A percentile compares a stretch with the other conserved stretches of the same genome.
Evolutionary conservation across 306 rosid genomes (phyloP).

Genomic region (Quercus variabilis): DNA sequence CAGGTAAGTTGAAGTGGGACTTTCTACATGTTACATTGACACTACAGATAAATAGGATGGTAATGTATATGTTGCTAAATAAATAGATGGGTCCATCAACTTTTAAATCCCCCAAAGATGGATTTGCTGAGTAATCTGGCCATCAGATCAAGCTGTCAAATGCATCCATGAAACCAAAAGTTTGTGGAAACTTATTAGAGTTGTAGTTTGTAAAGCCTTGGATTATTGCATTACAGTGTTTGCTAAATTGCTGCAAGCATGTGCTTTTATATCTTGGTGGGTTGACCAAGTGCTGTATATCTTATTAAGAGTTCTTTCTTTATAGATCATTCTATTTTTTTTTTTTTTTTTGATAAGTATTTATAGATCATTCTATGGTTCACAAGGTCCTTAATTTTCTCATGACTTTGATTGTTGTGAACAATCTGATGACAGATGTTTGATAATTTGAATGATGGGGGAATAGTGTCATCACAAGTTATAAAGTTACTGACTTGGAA

Average conservation of each 20-base stretch:
- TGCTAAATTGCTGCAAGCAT: not conserved
- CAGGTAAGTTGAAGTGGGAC: too few relatives aligned
- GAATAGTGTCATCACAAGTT: constrained; percentile 9
- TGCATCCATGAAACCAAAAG: not conserved
- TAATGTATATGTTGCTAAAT: too few relatives aligned
- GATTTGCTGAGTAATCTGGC: too few relatives aligned
- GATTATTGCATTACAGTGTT: not conserved
- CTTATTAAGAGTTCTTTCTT: not conserved
- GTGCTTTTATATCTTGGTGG: too few relatives aligned
- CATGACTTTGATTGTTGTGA: not conserved
- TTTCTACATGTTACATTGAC: too few relatives aligned
- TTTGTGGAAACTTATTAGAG: not conserved
- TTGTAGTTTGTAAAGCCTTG: not conserved
- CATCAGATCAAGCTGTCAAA: not conserved
- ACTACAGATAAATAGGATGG: too few relatives aligned
- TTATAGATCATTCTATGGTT: not conserved
- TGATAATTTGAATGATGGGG: not conserved
- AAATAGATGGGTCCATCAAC: too few relatives aligned
- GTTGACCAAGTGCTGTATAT: not conserved
- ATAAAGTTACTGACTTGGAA: constrained; percentile 14
- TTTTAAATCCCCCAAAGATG: too few relatives aligned
- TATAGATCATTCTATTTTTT: not conserved
- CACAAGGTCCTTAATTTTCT: not conserved
- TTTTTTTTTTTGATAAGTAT: too few relatives aligned
- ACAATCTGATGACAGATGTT: not conserved